phyloP scores from a whole-genome alignment of 306 rosid genomes.

The Ormosia emarginata region DNA sequence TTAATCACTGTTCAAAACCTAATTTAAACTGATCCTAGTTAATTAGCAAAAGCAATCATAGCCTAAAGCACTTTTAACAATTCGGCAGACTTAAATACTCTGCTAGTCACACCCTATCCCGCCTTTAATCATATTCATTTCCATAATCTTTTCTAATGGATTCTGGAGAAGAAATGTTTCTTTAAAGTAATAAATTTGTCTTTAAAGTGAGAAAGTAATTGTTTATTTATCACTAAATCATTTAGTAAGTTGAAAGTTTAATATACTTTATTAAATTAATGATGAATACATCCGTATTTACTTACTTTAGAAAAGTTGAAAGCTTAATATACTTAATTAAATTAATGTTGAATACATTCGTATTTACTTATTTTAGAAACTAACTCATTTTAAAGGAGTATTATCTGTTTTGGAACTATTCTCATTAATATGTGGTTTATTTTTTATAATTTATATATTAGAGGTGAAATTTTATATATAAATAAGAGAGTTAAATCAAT shows the following conservation, averaged over 20 bases:
- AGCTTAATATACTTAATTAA: too few relatives aligned
- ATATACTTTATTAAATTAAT: too few relatives aligned
- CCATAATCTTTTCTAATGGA: constrained; percentile 21
- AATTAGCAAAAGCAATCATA: constrained; percentile 7
- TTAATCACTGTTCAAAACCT: constrained; percentile 15
- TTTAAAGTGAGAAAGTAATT: too few relatives aligned
- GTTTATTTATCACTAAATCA: too few relatives aligned
- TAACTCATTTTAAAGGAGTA: too few relatives aligned
- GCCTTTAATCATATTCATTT: constrained; percentile 36
- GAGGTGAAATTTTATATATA: background rate
- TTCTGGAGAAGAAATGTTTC: background rate
- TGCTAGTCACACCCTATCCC: constrained; percentile 20
- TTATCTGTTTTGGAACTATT: background rate
- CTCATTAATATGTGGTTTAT: background rate
- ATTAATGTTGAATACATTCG: too few relatives aligned
- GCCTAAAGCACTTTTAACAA: constrained; percentile 14
- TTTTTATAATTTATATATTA: background rate
- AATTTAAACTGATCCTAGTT: constrained; percentile 23
- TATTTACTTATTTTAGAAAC: too few relatives aligned
- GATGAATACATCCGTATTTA: too few relatives aligned
- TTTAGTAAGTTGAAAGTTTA: too few relatives aligned
- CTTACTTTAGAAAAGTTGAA: too few relatives aligned
- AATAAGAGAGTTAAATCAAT: constrained; percentile 9
- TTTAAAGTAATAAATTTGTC: too few relatives aligned
- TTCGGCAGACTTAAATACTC: constrained; percentile 1